phyloP scores from a whole-genome alignment of 371 early-diverging fungal species.

The Apophysomyces elegans region DNA sequence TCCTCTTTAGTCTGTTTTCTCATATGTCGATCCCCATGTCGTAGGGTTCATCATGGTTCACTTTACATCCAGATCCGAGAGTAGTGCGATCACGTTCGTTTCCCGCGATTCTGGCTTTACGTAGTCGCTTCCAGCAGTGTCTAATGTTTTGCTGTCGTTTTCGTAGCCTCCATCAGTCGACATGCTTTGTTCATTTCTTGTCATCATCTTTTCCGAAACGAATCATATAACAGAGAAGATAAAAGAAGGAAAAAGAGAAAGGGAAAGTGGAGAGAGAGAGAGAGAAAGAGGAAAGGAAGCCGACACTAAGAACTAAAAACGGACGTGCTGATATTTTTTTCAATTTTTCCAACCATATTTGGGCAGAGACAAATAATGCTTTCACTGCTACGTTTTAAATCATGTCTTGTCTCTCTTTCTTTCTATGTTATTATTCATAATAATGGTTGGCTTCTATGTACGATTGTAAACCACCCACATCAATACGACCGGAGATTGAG shows the following conservation, averaged over 20 bases:
- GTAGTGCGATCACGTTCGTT: constrained; percentile 17
- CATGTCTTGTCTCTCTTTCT: not conserved
- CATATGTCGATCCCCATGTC: not conserved
- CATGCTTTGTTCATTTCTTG: constrained; percentile 6
- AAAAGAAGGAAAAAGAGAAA: not conserved
- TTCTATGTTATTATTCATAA: constrained; percentile 22
- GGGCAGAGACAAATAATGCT: not conserved
- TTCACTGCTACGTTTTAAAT: not conserved
- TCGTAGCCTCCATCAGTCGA: constrained; percentile 61
- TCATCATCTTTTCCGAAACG: not conserved
- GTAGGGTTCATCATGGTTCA: not conserved
- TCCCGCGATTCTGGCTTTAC: constrained; percentile 25
- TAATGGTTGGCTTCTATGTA: constrained; percentile 61
- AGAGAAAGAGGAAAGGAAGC: too few species aligned
- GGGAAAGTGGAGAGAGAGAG: too few species aligned
- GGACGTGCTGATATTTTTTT: not conserved
- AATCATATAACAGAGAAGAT: not conserved
- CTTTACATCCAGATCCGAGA: constrained; percentile 28
- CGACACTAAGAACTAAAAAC: not conserved
- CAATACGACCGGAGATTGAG: constrained; percentile 61
- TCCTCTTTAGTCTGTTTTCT: not conserved
- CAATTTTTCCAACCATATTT: constrained; percentile 3
- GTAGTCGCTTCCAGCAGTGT: constrained; percentile 56
- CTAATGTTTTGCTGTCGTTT: constrained; percentile 58
- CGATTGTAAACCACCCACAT: constrained; percentile 62